These are phyloP conservation scores for Omphalea diandra DNA, from an alignment of 441 rosid genomes.

Conservation along the genomic window DNA sequence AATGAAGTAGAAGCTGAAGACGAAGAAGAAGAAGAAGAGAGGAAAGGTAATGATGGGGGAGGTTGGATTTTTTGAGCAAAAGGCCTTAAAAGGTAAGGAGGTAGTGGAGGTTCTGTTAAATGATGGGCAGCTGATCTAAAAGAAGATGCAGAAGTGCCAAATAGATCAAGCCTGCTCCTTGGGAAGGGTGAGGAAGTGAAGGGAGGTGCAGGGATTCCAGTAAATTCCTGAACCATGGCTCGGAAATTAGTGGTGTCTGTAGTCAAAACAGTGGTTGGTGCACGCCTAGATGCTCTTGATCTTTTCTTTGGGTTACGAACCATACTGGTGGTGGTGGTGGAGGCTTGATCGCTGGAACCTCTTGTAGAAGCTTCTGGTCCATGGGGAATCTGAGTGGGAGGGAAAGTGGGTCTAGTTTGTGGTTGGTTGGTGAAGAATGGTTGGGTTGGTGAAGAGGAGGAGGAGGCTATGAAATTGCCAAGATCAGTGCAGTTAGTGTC, in stretches of 20 bases:
- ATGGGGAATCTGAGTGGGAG: slow-evolving; percentile 23
- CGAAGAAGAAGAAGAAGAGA: slow-evolving; percentile 30
- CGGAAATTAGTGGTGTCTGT: slow-evolving; percentile 85
- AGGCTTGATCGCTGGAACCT: slow-evolving; percentile 26
- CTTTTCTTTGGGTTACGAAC: slow-evolving; percentile 69
- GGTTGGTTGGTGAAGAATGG: slow-evolving; percentile 27
- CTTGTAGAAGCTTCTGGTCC: slow-evolving; percentile 19
- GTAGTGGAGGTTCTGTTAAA: slow-evolving; percentile 32
- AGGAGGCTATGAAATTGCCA: slow-evolving; percentile 30
- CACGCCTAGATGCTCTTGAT: slow-evolving; percentile 80
- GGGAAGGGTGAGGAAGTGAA: slow-evolving; percentile 54
- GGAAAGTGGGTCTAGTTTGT: slow-evolving; percentile 22
- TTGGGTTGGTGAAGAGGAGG: slow-evolving; percentile 35
- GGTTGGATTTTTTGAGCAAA: slow-evolving; percentile 55
- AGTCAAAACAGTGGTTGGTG: slow-evolving; percentile 79
- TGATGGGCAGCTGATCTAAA: slow-evolving; percentile 30
- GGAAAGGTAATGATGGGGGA: slow-evolving; percentile 27
- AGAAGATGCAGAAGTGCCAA: slow-evolving; percentile 44
- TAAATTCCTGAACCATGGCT: slow-evolving; percentile 92
- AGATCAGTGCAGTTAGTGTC: slow-evolving; percentile 46
- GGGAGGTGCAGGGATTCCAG: slow-evolving; percentile 77
- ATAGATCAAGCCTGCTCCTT: slow-evolving; percentile 58
- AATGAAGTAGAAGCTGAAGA: slow-evolving; percentile 28
- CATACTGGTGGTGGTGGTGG: slow-evolving; percentile 23
- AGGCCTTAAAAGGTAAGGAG: slow-evolving; percentile 61